Conservation (phyloP, 2,329 filamentous ascomycete genomes). For the Diaporthe citrichinensis region DNA sequence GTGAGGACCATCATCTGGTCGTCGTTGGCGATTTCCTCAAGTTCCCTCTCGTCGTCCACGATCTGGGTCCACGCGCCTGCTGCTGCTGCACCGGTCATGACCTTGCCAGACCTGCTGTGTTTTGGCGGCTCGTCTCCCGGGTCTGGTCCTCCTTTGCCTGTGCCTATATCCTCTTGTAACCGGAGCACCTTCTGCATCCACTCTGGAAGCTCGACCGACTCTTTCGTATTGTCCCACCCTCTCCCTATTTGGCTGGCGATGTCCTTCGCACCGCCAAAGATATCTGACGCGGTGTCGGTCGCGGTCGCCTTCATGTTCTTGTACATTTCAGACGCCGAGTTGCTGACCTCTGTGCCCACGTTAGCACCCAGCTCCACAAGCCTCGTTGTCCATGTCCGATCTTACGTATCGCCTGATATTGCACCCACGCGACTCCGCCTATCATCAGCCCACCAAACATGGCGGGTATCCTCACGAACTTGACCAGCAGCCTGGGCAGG, state of each 20-base stretch:
- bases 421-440: slow-evolving; percentile 89
- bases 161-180: slow-evolving; percentile 71
- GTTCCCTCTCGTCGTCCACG: slow-evolving; percentile 74
- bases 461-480: slow-evolving; percentile 88
- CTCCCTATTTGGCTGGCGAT: slow-evolving; percentile 84
- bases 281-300: slow-evolving; percentile 74
- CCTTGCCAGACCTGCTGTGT: slow-evolving; percentile 69
- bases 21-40: slow-evolving; percentile 81
- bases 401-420: slow-evolving; percentile 94
- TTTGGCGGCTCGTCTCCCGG: slow-evolving; percentile 68
- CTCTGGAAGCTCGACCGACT: slow-evolving; percentile 73
- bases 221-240: slow-evolving; percentile 88
- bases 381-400: neutral
- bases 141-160: slow-evolving; percentile 63
- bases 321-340: slow-evolving; percentile 82
- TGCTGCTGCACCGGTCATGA: slow-evolving; percentile 76
- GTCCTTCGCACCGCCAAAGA: slow-evolving; percentile 80
- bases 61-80: slow-evolving; percentile 73
- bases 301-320: slow-evolving; percentile 81
- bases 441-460: slow-evolving; percentile 92
- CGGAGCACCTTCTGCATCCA: slow-evolving; percentile 85
- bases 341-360: slow-evolving; percentile 74
- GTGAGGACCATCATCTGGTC: slow-evolving; percentile 99
- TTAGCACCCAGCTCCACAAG: slow-evolving; percentile 40
- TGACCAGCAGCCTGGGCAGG: slow-evolving; percentile 90